Percentiles rank a stretch among this genome's conserved stretches.
These are phyloP conservation scores for Tolypocladium sp. DNA, from an alignment of 2,329 filamentous ascomycete species.

Conservation along the genomic window DNA sequence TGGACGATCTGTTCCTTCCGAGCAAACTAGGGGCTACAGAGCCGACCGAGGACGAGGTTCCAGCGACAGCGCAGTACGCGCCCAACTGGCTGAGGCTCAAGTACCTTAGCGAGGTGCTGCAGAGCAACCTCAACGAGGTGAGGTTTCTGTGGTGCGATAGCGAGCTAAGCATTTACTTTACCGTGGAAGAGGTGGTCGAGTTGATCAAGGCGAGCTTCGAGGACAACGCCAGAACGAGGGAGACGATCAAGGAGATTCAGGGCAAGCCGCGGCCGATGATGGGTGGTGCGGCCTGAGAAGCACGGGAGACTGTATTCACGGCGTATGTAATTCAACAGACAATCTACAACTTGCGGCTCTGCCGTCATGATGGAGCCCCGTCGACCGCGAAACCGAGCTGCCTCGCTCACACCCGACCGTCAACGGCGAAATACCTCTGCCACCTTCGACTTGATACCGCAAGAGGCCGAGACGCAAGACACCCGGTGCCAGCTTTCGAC, in stretches of 20 bases:
- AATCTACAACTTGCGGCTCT: background rate
- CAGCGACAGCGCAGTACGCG: slow-evolving; percentile 51
- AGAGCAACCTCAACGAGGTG: slow-evolving; percentile 57
- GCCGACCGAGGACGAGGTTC: slow-evolving; percentile 30
- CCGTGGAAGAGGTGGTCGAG: slow-evolving; percentile 51
- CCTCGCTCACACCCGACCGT: background rate
- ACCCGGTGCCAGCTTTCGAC: too few relatives aligned
- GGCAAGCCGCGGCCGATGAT: slow-evolving; percentile 34
- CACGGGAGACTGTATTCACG: background rate
- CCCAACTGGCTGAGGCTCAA: slow-evolving; percentile 54
- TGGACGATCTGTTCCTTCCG: slow-evolving; percentile 52
- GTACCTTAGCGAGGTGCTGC: slow-evolving; percentile 54
- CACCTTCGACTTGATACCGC: background rate
- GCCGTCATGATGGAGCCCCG: background rate
- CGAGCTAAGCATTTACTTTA: slow-evolving; percentile 56
- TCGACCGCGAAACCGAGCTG: background rate
- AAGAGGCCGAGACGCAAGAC: background rate
- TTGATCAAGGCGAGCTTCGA: slow-evolving; percentile 56
- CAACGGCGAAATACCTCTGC: background rate
- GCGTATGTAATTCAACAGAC: background rate
- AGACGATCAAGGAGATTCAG: slow-evolving; percentile 49
- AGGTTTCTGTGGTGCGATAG: slow-evolving; percentile 56
- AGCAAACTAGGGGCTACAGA: slow-evolving; percentile 21
- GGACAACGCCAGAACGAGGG: slow-evolving; percentile 48
- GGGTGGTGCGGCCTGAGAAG: background rate